Evolutionary conservation across 495 filamentous ascomycete species (phyloP), one percentile per base, ranked within the genome.

Genomic region (Aspergillus egyptiacus): DNA sequence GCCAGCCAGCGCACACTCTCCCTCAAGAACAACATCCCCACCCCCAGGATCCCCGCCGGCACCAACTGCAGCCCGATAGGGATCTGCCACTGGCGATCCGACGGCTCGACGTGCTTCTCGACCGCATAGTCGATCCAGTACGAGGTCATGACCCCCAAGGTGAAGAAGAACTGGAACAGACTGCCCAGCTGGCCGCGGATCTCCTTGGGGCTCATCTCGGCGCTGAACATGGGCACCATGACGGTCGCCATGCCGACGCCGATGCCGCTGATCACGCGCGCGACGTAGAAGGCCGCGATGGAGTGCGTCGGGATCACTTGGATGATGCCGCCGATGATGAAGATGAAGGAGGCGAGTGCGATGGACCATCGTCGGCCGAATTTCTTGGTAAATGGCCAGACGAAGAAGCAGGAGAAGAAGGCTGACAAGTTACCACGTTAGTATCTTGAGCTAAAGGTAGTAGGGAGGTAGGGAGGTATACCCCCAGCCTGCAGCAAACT

Each of bases 71-170:
- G 54, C 6, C 72, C 73, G 31, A 81, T 59, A 0, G 75, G 73
- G 20, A 80, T 77, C 56, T 75, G 72, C 78, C 76, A 81, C 56
- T 80, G 70, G 34, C 55, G 58, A 1, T 64, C 65, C 4, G 63
- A 60, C 37, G 53, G 54, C 0, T 60, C 61, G 5, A 65, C 41
- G 5, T 68, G 56, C 36, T 67, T 55, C 25, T 61, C 46, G 2
- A 79, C 74, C 6, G 64, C 71, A 52, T 77, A 77, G 42, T 77
- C 68, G 20, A 79, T 60, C 68, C 73, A 79, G 46, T 76, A 77
- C n/a, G 69, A 72, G 18, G 66, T 56, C 53, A 75, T 71, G 9
- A 77, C 70, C 13, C 75, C 75, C 45, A 71, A 52, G 0, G 71
- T 69, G 38, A 73, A 77, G 48, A 77, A 68, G 53, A 65, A 67